These are phyloP conservation scores for Pascua guehoae DNA, from an alignment of 1,284 basidiomycete species.

Conservation along the genomic window DNA sequence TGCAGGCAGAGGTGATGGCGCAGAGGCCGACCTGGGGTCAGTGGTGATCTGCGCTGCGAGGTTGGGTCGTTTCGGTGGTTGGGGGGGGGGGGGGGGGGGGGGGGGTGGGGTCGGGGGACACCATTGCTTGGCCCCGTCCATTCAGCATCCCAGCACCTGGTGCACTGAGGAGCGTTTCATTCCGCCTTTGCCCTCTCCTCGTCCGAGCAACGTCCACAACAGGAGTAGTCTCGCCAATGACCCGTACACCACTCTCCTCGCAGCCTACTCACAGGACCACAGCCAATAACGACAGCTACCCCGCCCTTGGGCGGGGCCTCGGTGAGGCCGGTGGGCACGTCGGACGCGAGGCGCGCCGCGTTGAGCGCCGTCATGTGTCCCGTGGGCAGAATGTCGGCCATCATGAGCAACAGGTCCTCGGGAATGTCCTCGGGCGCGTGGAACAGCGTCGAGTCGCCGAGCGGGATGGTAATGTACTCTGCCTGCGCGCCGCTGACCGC, in stretches of 20 bases:
- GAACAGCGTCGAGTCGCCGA: slow-evolving; percentile 48
- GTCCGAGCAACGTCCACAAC: too few species aligned
- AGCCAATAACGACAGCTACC: slow-evolving; percentile 48
- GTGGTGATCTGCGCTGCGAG: background rate
- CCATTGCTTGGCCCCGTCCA: too few species aligned
- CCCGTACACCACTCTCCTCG: too few species aligned
- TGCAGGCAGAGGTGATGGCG: slow-evolving; percentile 46
- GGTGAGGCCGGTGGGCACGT: too few species aligned
- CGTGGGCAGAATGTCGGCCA: slow-evolving; percentile 51
- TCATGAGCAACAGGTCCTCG: slow-evolving; percentile 48
- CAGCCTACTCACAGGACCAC: slow-evolving; percentile 45
- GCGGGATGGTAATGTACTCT: slow-evolving; percentile 74
- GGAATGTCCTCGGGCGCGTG: slow-evolving; percentile 42
- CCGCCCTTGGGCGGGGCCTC: slow-evolving; percentile 24
- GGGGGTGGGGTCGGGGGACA: too few species aligned
- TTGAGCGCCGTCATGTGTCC: slow-evolving; percentile 50
- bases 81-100: too few species aligned
- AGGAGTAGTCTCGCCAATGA: too few species aligned
- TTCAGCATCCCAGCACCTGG: too few species aligned
- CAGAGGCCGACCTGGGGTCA: slow-evolving; percentile 38
- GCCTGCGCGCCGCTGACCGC: slow-evolving; percentile 76
- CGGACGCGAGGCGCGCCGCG: slow-evolving; percentile 19
- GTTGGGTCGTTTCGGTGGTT: background rate
- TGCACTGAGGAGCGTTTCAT: too few species aligned
- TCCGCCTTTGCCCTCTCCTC: too few species aligned